Evolutionary conservation across 768 basidiomycete genomes (phyloP), one percentile per base, ranked within the genome.

Genomic region (Boletus insuetus): DNA sequence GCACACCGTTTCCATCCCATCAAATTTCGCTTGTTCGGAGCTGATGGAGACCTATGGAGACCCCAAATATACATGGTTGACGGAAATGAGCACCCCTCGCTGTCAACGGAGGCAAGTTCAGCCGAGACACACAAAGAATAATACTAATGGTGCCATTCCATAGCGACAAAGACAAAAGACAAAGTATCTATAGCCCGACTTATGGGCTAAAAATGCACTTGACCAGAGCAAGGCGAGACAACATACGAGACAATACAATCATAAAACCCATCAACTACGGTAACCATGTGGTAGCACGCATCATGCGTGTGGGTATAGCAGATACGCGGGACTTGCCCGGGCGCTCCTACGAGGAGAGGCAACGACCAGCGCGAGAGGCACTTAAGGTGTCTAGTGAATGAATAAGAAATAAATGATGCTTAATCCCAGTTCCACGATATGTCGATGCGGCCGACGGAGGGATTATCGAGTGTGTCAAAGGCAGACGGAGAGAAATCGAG

Each of bases 401-500:
- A 65, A 70, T 70, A 72, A 31, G 32, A 49, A 63, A 61, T 68
- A 68, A 68, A 51, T 57, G 55, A 53, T 29, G 12, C 39, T n/a
- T 26, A 47, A 32, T 58, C 19, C 78, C 79, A 86, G 17, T 39
- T 24, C 86, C 89, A 89, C 9, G 58, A 64, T 29, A 88, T 67
- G 46, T 62, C 65, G 58, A 90, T 65, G 56, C 86, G 84, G 13
- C 89, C 89, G 11, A 78, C 40, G 35, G 62, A 46, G 14, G 48
- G 42, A 53, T 60, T 56, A 1, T 85, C 81, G 39, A 91, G 74
- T 8, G 58, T 0, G 0, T 61, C 6, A 69, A 90, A 91, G 10
- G 85, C 85, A 8, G 69, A 1, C 7, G 81, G 82, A 12, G 85
- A 82, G 58, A 91, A 77, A 70, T 90, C 87, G 56, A 91, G 78